phyloP scores from a whole-genome alignment of 768 basidiomycete species.

The Podaxis pistillaris region DNA sequence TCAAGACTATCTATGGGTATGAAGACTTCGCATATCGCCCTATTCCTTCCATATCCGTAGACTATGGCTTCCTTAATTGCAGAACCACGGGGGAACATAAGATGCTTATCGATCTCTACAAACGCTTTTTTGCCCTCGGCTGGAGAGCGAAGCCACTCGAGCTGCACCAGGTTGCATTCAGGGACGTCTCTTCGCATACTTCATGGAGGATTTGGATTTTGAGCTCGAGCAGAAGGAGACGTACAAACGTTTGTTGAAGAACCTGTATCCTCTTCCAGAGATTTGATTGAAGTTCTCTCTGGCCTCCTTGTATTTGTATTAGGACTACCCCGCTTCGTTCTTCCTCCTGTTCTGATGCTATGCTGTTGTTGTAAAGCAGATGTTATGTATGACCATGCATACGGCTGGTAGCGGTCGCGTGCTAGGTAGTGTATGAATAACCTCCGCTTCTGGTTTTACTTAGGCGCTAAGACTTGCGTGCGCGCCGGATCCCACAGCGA shows the following conservation, averaged over 20 bases:
- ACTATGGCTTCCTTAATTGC: constrained; percentile 40
- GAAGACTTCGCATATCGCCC: constrained; percentile 3
- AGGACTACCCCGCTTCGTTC: neutral
- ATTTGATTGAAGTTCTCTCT: neutral
- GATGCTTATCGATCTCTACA: constrained; percentile 31
- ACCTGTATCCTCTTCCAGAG: constrained; percentile 24
- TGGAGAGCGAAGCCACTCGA: constrained; percentile 26
- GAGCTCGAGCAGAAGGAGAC: constrained; percentile 25
- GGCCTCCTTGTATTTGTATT: neutral
- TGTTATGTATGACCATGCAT: too few species aligned
- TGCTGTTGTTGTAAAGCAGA: too few species aligned
- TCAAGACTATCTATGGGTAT: constrained; percentile 5
- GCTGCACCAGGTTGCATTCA: constrained; percentile 33
- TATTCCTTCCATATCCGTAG: constrained; percentile 18
- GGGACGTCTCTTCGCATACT: constrained; percentile 29
- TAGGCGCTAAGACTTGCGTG: too few species aligned
- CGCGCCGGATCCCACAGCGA: too few species aligned
- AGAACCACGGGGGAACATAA: constrained; percentile 21
- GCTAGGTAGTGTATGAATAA: too few species aligned
- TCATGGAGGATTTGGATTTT: constrained; percentile 14
- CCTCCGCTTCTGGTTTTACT: too few species aligned
- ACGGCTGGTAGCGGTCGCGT: too few species aligned
- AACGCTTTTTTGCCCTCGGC: constrained; percentile 23
- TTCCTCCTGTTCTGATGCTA: neutral
- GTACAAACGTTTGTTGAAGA: constrained; percentile 29